phyloP scores from a whole-genome alignment of 495 filamentous ascomycete genomes.

The Aspergillus taichungensis region DNA sequence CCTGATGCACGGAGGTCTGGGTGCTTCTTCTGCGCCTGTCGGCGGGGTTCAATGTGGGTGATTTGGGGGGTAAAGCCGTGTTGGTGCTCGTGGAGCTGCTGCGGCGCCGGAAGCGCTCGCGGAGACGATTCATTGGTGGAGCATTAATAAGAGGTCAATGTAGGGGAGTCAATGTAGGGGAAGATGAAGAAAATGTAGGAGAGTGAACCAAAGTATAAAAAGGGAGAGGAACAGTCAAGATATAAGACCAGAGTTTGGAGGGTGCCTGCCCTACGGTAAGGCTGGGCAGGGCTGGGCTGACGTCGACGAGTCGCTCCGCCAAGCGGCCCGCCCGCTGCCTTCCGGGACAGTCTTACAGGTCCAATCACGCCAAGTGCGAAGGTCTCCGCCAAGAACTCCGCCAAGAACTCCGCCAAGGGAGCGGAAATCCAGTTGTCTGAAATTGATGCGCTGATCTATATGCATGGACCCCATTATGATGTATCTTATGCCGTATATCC shows the following conservation, averaged over 20 bases:
- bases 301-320: slow-evolving; percentile 11
- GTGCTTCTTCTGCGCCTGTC: slow-evolving; percentile 7
- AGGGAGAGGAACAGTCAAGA: neutral
- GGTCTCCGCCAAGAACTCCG: neutral
- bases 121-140: slow-evolving; percentile 8
- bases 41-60: slow-evolving; percentile 8
- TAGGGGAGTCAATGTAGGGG: neutral
- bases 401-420: neutral
- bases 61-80: slow-evolving; percentile 5
- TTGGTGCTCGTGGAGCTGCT: slow-evolving; percentile 5
- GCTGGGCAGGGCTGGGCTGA: slow-evolving; percentile 5
- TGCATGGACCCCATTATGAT: neutral
- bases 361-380: neutral
- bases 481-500: neutral
- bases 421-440: neutral
- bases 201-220: neutral
- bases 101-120: slow-evolving; percentile 10
- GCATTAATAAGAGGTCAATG: too few species aligned
- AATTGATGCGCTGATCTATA: neutral
- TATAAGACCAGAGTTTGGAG: too few species aligned
- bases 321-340: too few species aligned
- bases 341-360: too few species aligned
- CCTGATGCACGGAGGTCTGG: neutral
- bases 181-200: neutral
- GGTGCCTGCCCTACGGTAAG: neutral